phyloP scores from a whole-genome alignment of 768 basidiomycete genomes.

The Amylocystis lapponica region DNA sequence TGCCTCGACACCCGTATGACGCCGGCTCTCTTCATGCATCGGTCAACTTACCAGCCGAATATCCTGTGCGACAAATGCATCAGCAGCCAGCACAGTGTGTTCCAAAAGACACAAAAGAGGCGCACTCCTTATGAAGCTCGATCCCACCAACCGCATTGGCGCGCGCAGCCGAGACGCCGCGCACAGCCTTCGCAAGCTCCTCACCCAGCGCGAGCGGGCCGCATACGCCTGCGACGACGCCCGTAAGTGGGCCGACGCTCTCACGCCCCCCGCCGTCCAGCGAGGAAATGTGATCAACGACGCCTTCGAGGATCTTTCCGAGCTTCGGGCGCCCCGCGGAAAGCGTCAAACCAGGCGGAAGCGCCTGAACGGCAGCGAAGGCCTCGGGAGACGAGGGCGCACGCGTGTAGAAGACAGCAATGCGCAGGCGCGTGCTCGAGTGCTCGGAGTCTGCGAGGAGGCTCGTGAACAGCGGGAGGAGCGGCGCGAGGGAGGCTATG shows the following conservation, averaged over 20 bases:
- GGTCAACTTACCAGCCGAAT: conserved; percentile 2
- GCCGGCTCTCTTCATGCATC: too few species aligned
- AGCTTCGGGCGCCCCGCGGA: conserved; percentile 22
- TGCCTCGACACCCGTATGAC: too few species aligned
- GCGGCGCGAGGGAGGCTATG: conserved; percentile 30
- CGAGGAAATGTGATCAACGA: conserved; percentile 18
- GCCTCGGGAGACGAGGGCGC: conserved; percentile 6
- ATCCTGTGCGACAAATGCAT: neutral
- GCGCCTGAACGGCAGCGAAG: conserved; percentile 6
- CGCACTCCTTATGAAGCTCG: conserved; percentile 37
- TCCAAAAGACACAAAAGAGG: conserved; percentile 4
- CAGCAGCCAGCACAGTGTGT: neutral
- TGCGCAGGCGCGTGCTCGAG: conserved; percentile 26
- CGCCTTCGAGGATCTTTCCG: conserved; percentile 9
- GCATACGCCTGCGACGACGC: conserved; percentile 38
- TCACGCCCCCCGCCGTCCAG: conserved; percentile 13
- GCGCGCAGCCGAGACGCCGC: conserved; percentile 26
- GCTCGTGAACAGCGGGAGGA: conserved; percentile 32
- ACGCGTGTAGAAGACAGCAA: conserved; percentile 42
- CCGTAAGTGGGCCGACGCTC: conserved; percentile 14
- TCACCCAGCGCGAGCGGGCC: conserved; percentile 36
- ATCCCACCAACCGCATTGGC: conserved; percentile 33
- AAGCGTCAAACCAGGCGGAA: conserved; percentile 26
- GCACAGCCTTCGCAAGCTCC: conserved; percentile 30
- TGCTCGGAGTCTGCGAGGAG: conserved; percentile 29